Conservation (phyloP, 495 filamentous ascomycete genomes). For the Astrocystis sublimbata region DNA sequence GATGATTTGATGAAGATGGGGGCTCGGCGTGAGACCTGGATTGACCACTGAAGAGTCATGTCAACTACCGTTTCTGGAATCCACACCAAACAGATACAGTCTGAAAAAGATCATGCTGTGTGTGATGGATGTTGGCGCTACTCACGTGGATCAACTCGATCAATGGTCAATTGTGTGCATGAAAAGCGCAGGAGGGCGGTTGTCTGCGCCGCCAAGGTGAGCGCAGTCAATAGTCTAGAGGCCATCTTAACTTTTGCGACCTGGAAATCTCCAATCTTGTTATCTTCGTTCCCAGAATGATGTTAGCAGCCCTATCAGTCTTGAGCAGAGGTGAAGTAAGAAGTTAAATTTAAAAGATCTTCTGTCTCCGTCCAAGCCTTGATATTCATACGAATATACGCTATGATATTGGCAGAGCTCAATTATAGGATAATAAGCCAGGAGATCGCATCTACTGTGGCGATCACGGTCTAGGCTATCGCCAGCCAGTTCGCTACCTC, state of each 20-base stretch:
- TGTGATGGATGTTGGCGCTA: not conserved
- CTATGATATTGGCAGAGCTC: not conserved
- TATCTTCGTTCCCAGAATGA: not conserved
- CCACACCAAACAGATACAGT: not conserved
- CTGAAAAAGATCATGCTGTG: not conserved
- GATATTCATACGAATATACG: not conserved
- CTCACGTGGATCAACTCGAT: constrained; percentile 34
- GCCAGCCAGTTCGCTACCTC: not conserved
- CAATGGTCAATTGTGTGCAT: constrained; percentile 36
- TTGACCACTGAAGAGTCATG: constrained; percentile 26
- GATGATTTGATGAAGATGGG: constrained; percentile 39
- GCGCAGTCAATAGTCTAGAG: constrained; percentile 27
- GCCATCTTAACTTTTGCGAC: constrained; percentile 28
- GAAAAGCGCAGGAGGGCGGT: constrained; percentile 39
- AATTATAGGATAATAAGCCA: not conserved
- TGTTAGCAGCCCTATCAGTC: not conserved
- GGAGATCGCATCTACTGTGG: not conserved
- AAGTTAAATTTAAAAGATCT: not conserved
- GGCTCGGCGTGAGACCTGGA: constrained; percentile 33
- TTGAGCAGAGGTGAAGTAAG: not conserved
- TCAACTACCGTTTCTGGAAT: not conserved
- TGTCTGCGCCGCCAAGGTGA: constrained; percentile 33
- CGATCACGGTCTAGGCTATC: not conserved
- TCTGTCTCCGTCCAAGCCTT: not conserved
- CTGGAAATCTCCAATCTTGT: not conserved